These are phyloP conservation scores for Smithsoniella earleae DNA, from an alignment of 163 green algal genomes.

Conservation along the genomic window DNA sequence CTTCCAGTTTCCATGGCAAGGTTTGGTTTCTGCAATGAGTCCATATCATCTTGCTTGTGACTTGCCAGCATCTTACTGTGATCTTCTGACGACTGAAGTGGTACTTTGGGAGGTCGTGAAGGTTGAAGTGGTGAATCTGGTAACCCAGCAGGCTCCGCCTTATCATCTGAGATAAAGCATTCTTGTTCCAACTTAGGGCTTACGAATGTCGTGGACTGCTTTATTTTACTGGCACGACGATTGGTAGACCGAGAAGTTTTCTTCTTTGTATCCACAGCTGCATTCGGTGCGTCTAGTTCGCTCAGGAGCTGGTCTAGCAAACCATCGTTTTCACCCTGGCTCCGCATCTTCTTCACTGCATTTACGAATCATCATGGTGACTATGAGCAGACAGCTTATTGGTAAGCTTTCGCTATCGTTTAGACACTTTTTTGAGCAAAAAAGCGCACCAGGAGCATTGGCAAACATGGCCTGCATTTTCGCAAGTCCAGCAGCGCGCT, in stretches of 20 bases:
- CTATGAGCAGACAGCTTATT: not conserved
- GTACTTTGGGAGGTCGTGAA: not conserved
- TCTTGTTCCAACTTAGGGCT: not conserved
- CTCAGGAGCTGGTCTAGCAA: conserved; percentile 22
- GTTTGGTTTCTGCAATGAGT: not conserved
- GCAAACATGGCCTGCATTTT: conserved; percentile 15
- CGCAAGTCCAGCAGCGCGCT: conserved; percentile 15
- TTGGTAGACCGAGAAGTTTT: not conserved
- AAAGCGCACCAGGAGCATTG: not conserved
- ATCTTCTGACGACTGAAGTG: too few species aligned
- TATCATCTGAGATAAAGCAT: not conserved
- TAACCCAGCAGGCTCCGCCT: too few species aligned
- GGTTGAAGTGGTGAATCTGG: not conserved
- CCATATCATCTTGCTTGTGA: not conserved
- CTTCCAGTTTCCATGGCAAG: not conserved
- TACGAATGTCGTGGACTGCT: not conserved
- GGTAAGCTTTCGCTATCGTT: not conserved
- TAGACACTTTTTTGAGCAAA: not conserved
- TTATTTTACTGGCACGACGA: not conserved
- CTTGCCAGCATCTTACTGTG: not conserved
- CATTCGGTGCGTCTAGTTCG: conserved; percentile 1
- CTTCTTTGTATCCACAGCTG: not conserved
- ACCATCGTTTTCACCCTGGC: conserved; percentile 7
- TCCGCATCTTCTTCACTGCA: not conserved
- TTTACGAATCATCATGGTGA: not conserved